These are phyloP conservation scores for Ganoderma lucidum DNA, from an alignment of 1,284 basidiomycete species.

Conservation along the genomic window DNA sequence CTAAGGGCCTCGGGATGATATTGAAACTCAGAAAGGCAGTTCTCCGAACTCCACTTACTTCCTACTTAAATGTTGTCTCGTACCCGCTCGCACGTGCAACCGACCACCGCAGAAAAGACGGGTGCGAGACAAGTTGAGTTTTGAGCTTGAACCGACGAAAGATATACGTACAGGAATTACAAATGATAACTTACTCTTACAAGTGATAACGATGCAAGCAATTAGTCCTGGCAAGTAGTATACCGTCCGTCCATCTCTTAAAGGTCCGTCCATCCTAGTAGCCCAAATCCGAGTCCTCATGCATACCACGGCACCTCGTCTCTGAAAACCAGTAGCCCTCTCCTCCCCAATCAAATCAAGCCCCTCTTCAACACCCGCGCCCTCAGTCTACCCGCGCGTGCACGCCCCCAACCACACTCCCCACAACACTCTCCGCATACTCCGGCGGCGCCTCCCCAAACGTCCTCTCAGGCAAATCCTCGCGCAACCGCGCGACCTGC, in stretches of 20 bases:
- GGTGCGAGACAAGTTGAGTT: too few relatives aligned
- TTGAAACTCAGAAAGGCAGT: too few relatives aligned
- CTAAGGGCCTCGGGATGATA: too few relatives aligned
- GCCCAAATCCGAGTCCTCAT: too few relatives aligned
- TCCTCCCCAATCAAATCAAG: neutral
- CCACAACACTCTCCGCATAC: slow-evolving; percentile 1
- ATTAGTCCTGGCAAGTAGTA: neutral
- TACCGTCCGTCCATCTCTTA: neutral
- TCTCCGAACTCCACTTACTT: too few relatives aligned
- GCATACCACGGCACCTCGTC: neutral
- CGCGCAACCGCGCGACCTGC: slow-evolving; percentile 10
- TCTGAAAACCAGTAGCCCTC: neutral
- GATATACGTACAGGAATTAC: neutral
- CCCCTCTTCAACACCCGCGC: neutral
- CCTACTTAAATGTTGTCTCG: too few relatives aligned
- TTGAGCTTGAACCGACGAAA: too few relatives aligned
- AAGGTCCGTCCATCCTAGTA: neutral
- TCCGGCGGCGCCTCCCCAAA: slow-evolving; percentile 8
- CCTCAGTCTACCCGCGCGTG: neutral
- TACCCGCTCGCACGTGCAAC: too few relatives aligned
- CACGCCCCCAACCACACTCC: neutral
- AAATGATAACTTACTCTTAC: neutral
- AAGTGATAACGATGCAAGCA: neutral
- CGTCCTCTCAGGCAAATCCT: neutral
- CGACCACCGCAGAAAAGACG: too few relatives aligned